Evolutionary conservation across 768 basidiomycete species (phyloP), one percentile per base, ranked within the genome.

Genomic region (Agaricus bisporus): DNA sequence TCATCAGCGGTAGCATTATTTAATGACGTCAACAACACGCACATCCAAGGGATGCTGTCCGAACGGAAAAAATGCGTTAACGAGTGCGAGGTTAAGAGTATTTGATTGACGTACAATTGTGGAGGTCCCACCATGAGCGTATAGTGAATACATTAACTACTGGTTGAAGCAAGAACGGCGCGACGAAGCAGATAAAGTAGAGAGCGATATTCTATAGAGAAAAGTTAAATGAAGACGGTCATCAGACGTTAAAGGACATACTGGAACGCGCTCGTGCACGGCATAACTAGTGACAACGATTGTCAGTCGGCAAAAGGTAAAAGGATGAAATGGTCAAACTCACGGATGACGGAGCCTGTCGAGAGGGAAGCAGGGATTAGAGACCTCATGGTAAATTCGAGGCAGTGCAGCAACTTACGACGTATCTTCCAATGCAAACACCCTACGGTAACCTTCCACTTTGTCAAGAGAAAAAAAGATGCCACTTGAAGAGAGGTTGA

Each of bases 81-180:
- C 43, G 14, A 20, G n/a, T 32, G 29, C 29, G 18, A 45, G 22
- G 26, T 29, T 18, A 15, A 15, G 36, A 14, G 37, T n/a, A 29
- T 15, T 18, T 43, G 25, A n/a, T 41, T 12, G 38, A 59, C 69
- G 66, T 58, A 69, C 86, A 75, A 61, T 82, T 85, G 63, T 97
- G 95, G 28, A 87, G 71, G 63, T 97, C 95, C 93, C 94, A 98
- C 73, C 82, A 83, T 2, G 83, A 86, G n/a, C 86, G 79, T 26
- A 91, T 73, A 18, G 91, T 86, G 12, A 88, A 46, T 18, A 83
- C 54, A 60, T 90, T 89, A 59, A 95, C 76, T 17, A 82, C 59
- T 17, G 85, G 75, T 62, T 91, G 82, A 41, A 92, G 69, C 42
- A 82, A 61, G 18, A 91, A 64, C 0, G 95, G 95, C 2, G 88